A percentile compares a stretch with the other conserved stretches of the same genome.
Conservation (phyloP, 805 yeast species). For the Wickerhamomyces mucosus region DNA sequence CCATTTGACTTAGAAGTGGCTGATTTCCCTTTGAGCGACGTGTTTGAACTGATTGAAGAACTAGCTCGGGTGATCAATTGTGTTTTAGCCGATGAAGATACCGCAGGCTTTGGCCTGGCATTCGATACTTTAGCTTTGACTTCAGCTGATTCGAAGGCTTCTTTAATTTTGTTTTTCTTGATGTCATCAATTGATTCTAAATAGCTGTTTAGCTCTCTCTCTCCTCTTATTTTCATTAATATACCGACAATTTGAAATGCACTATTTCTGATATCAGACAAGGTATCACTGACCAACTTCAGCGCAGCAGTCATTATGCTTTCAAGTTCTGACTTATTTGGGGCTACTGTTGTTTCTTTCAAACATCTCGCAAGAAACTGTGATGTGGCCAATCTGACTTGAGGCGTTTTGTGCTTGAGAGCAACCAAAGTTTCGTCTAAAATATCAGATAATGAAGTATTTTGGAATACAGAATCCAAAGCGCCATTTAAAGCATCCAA, state of each 20-base stretch:
- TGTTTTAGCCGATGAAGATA: conserved; percentile 8
- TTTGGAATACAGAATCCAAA: conserved; percentile 51
- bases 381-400: conserved; percentile 62
- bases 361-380: conserved; percentile 58
- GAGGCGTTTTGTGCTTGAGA: conserved; percentile 76
- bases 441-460: conserved; percentile 42
- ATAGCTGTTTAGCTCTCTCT: conserved; percentile 47
- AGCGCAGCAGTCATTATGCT: conserved; percentile 43
- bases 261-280: conserved; percentile 72
- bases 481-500: conserved; percentile 61
- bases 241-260: conserved; percentile 76
- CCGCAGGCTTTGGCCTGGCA: conserved; percentile 18
- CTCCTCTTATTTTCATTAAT: conserved; percentile 75
- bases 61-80: conserved; percentile 1
- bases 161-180: conserved; percentile 59
- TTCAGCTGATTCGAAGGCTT: conserved; percentile 43
- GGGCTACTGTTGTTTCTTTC: conserved; percentile 36
- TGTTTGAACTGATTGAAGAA: background rate
- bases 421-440: conserved; percentile 50
- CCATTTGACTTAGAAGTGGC: conserved; percentile 7
- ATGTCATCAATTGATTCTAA: conserved; percentile 70
- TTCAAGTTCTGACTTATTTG: conserved; percentile 45
- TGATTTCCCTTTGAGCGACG: conserved; percentile 7
- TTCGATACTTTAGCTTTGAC: conserved; percentile 34
- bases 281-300: conserved; percentile 71